Percentiles rank a stretch among this genome's conserved stretches.
phyloP scores from a whole-genome alignment of 805 yeast genomes.

The Ogataea chonburiensis region DNA sequence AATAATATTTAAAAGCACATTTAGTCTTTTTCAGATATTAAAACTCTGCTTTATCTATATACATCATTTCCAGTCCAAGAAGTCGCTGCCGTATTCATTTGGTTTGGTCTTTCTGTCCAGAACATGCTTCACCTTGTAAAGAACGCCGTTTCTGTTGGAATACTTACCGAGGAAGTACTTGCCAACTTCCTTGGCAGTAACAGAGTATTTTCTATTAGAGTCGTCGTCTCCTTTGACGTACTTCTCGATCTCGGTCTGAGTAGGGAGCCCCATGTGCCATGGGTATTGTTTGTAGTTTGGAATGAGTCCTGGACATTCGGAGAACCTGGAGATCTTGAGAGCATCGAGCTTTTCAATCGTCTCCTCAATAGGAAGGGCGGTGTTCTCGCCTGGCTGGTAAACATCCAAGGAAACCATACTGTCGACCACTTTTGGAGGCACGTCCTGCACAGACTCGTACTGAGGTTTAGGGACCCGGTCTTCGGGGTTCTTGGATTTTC shows the following conservation, averaged over 20 bases:
- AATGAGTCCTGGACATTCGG: conserved; percentile 35
- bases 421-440: conserved; percentile 59
- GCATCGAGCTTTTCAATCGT: conserved; percentile 25
- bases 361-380: conserved; percentile 17
- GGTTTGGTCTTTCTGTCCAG: conserved; percentile 56
- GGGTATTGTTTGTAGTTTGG: conserved; percentile 47
- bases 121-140: conserved; percentile 55
- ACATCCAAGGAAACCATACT: conserved; percentile 39
- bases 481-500: conserved; percentile 31
- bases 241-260: conserved; percentile 58
- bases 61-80: conserved; percentile 44
- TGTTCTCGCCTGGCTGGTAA: conserved; percentile 25
- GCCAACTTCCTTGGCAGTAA: conserved; percentile 65
- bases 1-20: too few species aligned
- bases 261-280: conserved; percentile 73
- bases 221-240: conserved; percentile 72
- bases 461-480: conserved; percentile 26
- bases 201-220: conserved; percentile 62
- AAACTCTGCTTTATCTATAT: conserved; percentile 10
- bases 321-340: conserved; percentile 41
- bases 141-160: conserved; percentile 59
- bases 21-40: neutral
- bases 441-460: conserved; percentile 58
- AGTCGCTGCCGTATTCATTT: conserved; percentile 40
- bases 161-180: conserved; percentile 56